A percentile compares a stretch with the other conserved stretches of the same genome.
Conservation (phyloP, 2,329 filamentous ascomycete genomes). For the Aureobasidium sp. region DNA sequence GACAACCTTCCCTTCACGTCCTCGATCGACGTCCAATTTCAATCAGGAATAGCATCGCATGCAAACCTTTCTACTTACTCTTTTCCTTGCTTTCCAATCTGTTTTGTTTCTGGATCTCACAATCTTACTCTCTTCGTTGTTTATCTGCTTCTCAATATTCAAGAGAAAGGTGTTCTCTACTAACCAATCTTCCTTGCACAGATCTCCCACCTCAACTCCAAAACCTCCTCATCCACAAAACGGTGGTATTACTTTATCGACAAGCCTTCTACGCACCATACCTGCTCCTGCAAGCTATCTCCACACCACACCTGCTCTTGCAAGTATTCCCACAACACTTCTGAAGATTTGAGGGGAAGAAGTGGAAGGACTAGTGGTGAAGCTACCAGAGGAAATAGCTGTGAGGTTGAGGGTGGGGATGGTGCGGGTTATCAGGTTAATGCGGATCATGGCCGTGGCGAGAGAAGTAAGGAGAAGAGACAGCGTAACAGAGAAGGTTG, state of each 20-base stretch:
- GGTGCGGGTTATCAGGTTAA: background rate
- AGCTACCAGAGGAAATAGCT: background rate
- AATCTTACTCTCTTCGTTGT: background rate
- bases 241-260: background rate
- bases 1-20: background rate
- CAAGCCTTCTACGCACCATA: background rate
- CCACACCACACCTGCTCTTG: background rate
- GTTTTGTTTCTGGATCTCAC: too few relatives aligned
- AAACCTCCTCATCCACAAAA: background rate
- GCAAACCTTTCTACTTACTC: background rate
- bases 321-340: background rate
- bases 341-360: background rate
- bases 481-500: background rate
- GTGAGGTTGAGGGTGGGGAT: background rate
- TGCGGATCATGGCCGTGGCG: background rate
- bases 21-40: too few relatives aligned
- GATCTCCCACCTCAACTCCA: conserved; percentile 4
- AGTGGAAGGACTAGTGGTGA: background rate
- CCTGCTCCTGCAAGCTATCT: background rate
- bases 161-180: background rate
- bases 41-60: too few relatives aligned
- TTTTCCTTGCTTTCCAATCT: too few relatives aligned
- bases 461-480: background rate
- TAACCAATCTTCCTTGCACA: background rate
- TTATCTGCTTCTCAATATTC: too few relatives aligned